These are phyloP conservation scores for Diaporthe destruens DNA, from an alignment of 2,329 filamentous ascomycete species.

Conservation along the genomic window DNA sequence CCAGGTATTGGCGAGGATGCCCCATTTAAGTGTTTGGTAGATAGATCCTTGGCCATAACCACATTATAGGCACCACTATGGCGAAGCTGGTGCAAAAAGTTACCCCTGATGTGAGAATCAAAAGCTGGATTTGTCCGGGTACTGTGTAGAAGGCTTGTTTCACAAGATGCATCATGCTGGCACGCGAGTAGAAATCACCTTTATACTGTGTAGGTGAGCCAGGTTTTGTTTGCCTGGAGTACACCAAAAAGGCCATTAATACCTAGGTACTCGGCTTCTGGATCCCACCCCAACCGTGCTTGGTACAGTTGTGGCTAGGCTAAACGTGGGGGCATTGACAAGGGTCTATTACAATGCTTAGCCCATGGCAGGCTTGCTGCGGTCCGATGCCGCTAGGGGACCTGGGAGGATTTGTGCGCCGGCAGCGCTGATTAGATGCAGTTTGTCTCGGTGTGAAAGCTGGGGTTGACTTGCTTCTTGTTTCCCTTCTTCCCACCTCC, in stretches of 20 bases:
- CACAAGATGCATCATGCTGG: background rate
- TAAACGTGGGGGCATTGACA: slow-evolving; percentile 34
- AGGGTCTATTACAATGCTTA: slow-evolving; percentile 12
- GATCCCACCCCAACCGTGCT: slow-evolving; percentile 33
- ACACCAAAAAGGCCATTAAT: background rate
- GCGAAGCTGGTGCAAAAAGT: background rate
- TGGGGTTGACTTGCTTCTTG: background rate
- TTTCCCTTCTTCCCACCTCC: slow-evolving; percentile 6
- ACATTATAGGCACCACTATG: background rate
- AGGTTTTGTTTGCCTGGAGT: background rate
- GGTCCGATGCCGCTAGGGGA: slow-evolving; percentile 40
- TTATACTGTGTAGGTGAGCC: background rate
- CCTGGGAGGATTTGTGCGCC: slow-evolving; percentile 31
- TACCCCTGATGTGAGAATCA: background rate
- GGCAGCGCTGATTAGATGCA: slow-evolving; percentile 25
- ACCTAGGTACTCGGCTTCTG: background rate
- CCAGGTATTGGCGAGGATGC: background rate
- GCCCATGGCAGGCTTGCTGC: slow-evolving; percentile 6
- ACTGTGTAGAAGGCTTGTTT: background rate
- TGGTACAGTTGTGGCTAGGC: slow-evolving; percentile 11
- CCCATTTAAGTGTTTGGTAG: background rate
- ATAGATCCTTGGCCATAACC: slow-evolving; percentile 18
- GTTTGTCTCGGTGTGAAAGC: slow-evolving; percentile 12
- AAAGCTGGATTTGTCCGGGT: background rate
- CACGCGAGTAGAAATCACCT: background rate